Evolutionary conservation across 2,329 filamentous ascomycete genomes (phyloP).

Genomic region (Aspergillus viridinutans): DNA sequence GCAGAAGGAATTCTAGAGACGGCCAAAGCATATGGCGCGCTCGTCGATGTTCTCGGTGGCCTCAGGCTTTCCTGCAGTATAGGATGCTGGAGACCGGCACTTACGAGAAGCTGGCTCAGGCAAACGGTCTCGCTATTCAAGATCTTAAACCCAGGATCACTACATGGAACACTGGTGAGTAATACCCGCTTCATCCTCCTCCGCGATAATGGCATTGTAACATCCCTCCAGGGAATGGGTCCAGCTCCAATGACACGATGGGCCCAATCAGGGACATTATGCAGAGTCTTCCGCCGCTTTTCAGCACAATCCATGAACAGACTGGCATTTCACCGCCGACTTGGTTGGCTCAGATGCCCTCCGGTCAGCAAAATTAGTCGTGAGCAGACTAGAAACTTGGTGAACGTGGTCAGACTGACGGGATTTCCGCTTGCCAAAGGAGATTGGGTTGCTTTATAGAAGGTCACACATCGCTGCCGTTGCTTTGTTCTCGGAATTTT

Average conservation of each 20-base stretch:
- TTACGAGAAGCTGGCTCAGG: conserved; percentile 71
- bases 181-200: not conserved
- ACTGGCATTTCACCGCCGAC: conserved; percentile 75
- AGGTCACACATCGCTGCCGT: not conserved
- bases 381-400: too few species aligned
- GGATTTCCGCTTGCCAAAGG: too few species aligned
- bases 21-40: conserved; percentile 72
- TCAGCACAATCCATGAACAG: conserved; percentile 83
- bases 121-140: conserved; percentile 70
- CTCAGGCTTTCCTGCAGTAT: conserved; percentile 73
- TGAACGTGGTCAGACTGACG: too few species aligned
- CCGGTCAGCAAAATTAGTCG: not conserved
- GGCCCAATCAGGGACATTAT: conserved; percentile 74
- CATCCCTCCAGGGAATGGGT: conserved; percentile 34
- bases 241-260: conserved; percentile 49
- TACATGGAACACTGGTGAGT: conserved; percentile 73
- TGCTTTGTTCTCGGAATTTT: not conserved
- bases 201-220: conserved; percentile 3
- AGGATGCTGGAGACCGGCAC: conserved; percentile 83
- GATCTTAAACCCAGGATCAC: conserved; percentile 86
- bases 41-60: conserved; percentile 70
- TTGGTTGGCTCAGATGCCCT: conserved; percentile 61
- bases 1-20: conserved; percentile 73
- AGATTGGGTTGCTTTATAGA: not conserved
- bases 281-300: conserved; percentile 76